A percentile compares a stretch with the other conserved stretches of the same genome.
phyloP scores from a whole-genome alignment of 2,329 filamentous ascomycete species.

The Ophiobolus disseminans region DNA sequence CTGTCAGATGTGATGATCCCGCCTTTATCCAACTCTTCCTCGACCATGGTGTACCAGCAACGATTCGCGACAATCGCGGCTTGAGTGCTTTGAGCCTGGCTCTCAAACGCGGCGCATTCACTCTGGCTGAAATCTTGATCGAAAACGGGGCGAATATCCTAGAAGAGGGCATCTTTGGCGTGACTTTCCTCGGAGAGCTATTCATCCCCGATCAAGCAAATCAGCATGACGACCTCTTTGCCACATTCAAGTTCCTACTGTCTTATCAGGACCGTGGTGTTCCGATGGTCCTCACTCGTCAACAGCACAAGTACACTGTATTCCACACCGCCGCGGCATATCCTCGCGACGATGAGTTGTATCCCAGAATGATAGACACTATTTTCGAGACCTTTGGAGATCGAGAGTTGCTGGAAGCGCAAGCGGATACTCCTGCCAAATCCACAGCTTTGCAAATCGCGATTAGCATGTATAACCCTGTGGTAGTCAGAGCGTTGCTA shows the following conservation, averaged over 20 bases:
- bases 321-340: not conserved
- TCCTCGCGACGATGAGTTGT: not conserved
- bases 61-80: not conserved
- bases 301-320: not conserved
- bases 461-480: not conserved
- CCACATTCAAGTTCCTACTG: not conserved
- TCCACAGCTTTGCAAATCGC: not conserved
- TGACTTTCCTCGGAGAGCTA: not conserved
- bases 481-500: not conserved
- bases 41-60: not conserved
- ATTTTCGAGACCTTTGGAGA: not conserved
- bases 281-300: not conserved
- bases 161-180: not conserved
- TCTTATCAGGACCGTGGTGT: not conserved
- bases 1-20: not conserved
- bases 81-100: not conserved
- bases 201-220: not conserved
- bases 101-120: not conserved
- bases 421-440: not conserved
- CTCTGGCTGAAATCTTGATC: not conserved
- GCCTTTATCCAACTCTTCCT: not conserved
- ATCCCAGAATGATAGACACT: not conserved
- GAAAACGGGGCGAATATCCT: not conserved
- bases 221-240: not conserved
- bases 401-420: not conserved